These are phyloP conservation scores for Tetrapisispora pingtungensis DNA, from an alignment of 805 yeast genomes.

Conservation along the genomic window DNA sequence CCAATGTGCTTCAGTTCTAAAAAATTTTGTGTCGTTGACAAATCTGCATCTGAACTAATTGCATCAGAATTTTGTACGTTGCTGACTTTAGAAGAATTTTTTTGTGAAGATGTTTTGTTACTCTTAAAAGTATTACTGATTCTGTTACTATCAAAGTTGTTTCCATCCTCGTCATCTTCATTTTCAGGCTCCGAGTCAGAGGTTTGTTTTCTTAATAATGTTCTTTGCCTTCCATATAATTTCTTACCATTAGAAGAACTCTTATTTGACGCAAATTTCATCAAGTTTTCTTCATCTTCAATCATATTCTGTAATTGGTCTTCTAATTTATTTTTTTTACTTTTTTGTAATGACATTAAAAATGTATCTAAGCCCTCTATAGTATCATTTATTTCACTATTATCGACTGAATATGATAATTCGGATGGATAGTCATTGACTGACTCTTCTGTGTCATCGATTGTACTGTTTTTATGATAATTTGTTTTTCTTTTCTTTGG, in stretches of 20 bases:
- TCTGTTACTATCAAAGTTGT: slow-evolving; percentile 1
- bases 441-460: slow-evolving; percentile 2
- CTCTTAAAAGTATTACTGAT: not conserved
- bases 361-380: slow-evolving; percentile 9
- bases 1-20: slow-evolving; percentile 29
- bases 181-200: slow-evolving; percentile 12
- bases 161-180: slow-evolving; percentile 6
- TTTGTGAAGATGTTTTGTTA: not conserved
- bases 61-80: not conserved
- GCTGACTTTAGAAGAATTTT: not conserved
- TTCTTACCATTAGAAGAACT: not conserved
- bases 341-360: slow-evolving; percentile 7
- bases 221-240: not conserved
- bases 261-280: not conserved
- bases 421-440: not conserved
- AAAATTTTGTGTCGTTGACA: slow-evolving; percentile 11
- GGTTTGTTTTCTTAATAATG: slow-evolving; percentile 15
- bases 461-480: slow-evolving; percentile 22
- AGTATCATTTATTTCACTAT: slow-evolving; percentile 6
- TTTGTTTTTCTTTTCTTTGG: slow-evolving; percentile 12
- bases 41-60: slow-evolving; percentile 1
- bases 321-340: slow-evolving; percentile 4
- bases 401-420: not conserved
- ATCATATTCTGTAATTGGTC: not conserved
- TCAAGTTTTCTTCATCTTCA: not conserved